A percentile compares a stretch with the other conserved stretches of the same genome.
phyloP scores from a whole-genome alignment of 83 land plant species.

The Diphasiastrum complanatum region DNA sequence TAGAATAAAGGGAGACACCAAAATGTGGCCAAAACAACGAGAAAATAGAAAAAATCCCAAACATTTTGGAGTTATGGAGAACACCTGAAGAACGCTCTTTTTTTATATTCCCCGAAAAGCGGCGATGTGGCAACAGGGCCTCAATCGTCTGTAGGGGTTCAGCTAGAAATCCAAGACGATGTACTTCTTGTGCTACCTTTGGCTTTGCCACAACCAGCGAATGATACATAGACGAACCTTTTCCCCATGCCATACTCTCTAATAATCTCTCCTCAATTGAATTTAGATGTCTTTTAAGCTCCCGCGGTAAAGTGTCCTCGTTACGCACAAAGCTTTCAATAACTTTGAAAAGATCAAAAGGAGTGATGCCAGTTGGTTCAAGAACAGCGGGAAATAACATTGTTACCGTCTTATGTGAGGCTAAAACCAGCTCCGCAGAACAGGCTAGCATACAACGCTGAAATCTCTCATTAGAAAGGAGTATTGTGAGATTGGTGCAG shows the following conservation, averaged over 20 bases:
- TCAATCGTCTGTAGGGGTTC: conserved; percentile 96
- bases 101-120: conserved; percentile 27
- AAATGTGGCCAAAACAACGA: no score
- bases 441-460: conserved; percentile 99
- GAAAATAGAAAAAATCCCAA: no score
- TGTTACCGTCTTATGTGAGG: conserved; percentile 81
- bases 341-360: conserved; percentile 94
- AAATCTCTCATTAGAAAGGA: conserved; percentile 87
- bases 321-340: conserved; percentile 95
- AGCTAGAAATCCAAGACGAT: conserved; percentile 68
- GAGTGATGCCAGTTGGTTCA: conserved; percentile 94
- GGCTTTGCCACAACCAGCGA: conserved; percentile 80
- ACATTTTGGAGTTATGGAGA: no score
- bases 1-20: no score
- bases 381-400: conserved; percentile 91
- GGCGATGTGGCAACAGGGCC: conserved; percentile 47
- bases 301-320: conserved; percentile 91
- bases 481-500: conserved; percentile 62
- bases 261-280: conserved; percentile 86
- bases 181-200: conserved; percentile 48
- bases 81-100: conserved; percentile 51
- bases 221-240: conserved; percentile 89
- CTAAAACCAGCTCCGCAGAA: conserved; percentile 91
- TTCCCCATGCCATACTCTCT: conserved; percentile 97
- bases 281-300: conserved; percentile 87